Evolutionary conservation across 331 rosid species (phyloP).

Genomic region (Malus hybrid): DNA sequence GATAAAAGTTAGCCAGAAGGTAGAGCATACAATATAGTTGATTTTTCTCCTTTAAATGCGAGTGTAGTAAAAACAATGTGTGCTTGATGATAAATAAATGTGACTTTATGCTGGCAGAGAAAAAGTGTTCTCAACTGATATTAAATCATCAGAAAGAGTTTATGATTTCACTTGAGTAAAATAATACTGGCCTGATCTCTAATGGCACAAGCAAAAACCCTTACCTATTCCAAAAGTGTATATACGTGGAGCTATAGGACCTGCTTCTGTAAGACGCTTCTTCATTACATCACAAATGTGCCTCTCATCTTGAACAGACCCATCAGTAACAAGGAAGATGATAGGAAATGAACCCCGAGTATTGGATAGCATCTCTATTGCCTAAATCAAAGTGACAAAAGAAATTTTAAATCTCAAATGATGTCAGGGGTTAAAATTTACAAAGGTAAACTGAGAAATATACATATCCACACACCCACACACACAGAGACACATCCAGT

Average conservation of each 20-base stretch:
- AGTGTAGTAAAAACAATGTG: neutral
- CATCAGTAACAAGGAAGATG: constrained; percentile 85
- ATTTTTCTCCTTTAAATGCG: neutral
- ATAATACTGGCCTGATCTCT: neutral
- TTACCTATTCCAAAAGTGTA: constrained; percentile 90
- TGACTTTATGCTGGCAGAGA: neutral
- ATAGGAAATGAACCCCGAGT: constrained; percentile 52
- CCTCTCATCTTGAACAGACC: constrained; percentile 89
- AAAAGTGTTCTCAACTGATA: neutral
- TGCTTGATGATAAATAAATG: neutral
- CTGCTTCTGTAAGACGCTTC: constrained; percentile 32
- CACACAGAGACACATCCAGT: neutral
- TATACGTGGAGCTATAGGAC: constrained; percentile 61
- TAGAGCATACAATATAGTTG: no score
- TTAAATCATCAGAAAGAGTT: neutral
- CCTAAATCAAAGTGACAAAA: constrained; percentile 40
- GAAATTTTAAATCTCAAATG: neutral
- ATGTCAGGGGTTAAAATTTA: neutral
- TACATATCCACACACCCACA: neutral
- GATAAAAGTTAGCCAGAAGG: constrained; percentile 1
- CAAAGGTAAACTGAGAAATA: neutral
- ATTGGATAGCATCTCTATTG: constrained; percentile 61
- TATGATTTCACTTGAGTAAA: no score
- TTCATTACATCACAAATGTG: constrained; percentile 57
- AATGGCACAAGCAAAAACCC: constrained; percentile 1